These are phyloP conservation scores for Quercus dentata DNA, from an alignment of 306 rosid species.

Conservation along the genomic window DNA sequence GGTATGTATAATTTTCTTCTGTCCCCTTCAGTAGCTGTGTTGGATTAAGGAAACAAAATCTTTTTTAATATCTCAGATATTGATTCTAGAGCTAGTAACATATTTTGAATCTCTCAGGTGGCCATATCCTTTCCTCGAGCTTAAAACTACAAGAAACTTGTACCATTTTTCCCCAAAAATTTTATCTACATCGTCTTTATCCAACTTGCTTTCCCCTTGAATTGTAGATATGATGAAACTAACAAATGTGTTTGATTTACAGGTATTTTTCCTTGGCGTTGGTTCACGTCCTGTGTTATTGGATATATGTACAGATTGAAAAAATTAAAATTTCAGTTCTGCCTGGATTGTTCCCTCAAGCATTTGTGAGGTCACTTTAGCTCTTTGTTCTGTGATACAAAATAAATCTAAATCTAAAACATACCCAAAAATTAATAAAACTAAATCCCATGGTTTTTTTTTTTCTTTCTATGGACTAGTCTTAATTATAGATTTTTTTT, in stretches of 20 bases:
- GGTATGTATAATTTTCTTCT: constrained; percentile 22
- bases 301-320: constrained; percentile 48
- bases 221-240: background rate
- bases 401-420: background rate
- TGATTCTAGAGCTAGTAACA: background rate
- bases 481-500: background rate
- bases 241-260: constrained; percentile 5
- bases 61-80: background rate
- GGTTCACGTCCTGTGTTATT: constrained; percentile 76
- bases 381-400: background rate
- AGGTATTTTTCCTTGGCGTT: constrained; percentile 70
- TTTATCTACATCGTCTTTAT: background rate
- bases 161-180: too few species aligned
- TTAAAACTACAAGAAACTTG: too few species aligned
- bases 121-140: constrained; percentile 91
- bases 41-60: background rate
- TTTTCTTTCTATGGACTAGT: background rate
- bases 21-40: background rate
- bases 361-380: constrained; percentile 33
- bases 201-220: background rate
- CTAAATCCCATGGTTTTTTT: background rate
- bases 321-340: constrained; percentile 51
- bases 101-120: constrained; percentile 33
- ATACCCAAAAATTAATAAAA: background rate
- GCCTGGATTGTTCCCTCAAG: constrained; percentile 46